These are phyloP conservation scores for Anisogramma anomala DNA, from an alignment of 2,329 filamentous ascomycete species.

Conservation along the genomic window DNA sequence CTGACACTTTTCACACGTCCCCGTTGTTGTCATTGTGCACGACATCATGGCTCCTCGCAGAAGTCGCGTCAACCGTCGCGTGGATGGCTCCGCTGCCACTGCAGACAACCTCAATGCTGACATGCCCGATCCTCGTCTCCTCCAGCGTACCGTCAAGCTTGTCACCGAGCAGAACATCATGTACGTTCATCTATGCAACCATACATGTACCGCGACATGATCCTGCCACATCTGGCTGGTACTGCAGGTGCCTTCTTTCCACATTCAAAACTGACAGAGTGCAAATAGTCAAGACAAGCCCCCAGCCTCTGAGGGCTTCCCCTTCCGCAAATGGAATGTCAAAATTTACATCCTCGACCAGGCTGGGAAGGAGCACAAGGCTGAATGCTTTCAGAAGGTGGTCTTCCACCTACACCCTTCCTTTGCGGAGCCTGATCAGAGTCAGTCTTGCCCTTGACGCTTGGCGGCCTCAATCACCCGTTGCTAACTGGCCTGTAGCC, in stretches of 20 bases:
- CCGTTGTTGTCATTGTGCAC: background rate
- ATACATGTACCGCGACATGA: background rate
- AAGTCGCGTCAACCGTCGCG: background rate
- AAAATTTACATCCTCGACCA: conserved; percentile 76
- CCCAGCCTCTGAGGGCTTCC: conserved; percentile 73
- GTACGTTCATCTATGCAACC: conserved; percentile 34
- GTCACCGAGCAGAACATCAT: conserved; percentile 83
- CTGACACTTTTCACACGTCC: too few relatives aligned
- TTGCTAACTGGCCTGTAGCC: conserved; percentile 34
- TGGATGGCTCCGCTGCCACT: background rate
- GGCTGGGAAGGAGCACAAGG: conserved; percentile 70
- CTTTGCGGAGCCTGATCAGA: conserved; percentile 76
- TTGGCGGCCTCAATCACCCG: background rate
- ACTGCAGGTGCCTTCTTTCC: background rate
- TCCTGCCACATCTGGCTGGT: background rate
- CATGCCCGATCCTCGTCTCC: conserved; percentile 3
- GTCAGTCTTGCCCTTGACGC: conserved; percentile 38
- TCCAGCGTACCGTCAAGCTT: conserved; percentile 83
- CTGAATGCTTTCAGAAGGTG: conserved; percentile 81
- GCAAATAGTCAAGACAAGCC: conserved; percentile 56
- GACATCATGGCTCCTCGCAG: background rate
- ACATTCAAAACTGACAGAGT: conserved; percentile 15
- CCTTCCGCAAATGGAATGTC: conserved; percentile 87
- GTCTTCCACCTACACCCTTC: conserved; percentile 89
- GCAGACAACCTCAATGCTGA: conserved; percentile 15